Evolutionary conservation across 179 eudicot species (phyloP).

Genomic region (Camellia oleifera): DNA sequence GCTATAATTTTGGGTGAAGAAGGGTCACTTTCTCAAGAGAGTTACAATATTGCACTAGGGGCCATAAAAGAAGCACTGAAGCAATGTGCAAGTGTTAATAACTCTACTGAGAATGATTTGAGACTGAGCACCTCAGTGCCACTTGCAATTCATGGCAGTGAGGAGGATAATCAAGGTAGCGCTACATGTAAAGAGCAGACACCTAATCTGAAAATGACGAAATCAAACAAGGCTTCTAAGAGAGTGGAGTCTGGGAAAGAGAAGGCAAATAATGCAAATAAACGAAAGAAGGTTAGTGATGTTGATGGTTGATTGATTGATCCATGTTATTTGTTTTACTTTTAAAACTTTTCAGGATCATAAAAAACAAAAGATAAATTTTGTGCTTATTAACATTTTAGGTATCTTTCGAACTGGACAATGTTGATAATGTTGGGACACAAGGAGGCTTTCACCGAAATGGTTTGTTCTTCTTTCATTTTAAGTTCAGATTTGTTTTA

Average conservation of each 20-base stretch:
- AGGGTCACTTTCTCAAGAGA: constrained; percentile 65
- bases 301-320: constrained; percentile 7
- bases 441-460: constrained; percentile 46
- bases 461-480: constrained; percentile 37
- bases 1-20: constrained; percentile 68
- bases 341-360: neutral
- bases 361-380: neutral
- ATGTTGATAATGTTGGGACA: constrained; percentile 26
- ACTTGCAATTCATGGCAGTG: constrained; percentile 25
- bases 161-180: constrained; percentile 36
- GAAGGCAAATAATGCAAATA: constrained; percentile 21
- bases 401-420: constrained; percentile 37
- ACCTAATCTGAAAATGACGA: constrained; percentile 22
- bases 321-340: neutral
- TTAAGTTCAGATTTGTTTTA: neutral
- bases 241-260: constrained; percentile 34
- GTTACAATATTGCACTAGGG: constrained; percentile 38
- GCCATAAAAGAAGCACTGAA: constrained; percentile 51
- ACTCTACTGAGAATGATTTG: constrained; percentile 30
- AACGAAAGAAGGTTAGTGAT: constrained; percentile 35
- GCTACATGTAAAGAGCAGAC: constrained; percentile 25
- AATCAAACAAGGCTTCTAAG: constrained; percentile 26
- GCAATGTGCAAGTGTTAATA: constrained; percentile 39
- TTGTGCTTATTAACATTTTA: constrained; percentile 20
- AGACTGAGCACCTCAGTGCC: constrained; percentile 23